phyloP scores from a whole-genome alignment of 2,329 filamentous ascomycete species.

The Exophiala mesophila region DNA sequence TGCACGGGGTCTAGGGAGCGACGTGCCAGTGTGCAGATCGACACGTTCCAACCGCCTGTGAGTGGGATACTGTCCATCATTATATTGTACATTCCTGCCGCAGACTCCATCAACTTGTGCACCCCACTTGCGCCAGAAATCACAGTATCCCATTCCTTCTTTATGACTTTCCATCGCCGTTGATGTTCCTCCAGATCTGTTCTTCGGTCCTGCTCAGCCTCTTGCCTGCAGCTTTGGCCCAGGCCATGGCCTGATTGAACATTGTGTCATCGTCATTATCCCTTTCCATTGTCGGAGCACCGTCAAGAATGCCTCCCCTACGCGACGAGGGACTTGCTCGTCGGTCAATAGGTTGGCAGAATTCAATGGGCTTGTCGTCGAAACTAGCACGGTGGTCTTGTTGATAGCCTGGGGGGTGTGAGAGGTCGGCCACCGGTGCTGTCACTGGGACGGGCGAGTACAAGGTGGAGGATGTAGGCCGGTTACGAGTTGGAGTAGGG shows the following conservation, averaged over 20 bases:
- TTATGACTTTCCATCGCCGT: slow-evolving; percentile 22
- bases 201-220: slow-evolving; percentile 45
- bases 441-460: slow-evolving; percentile 7
- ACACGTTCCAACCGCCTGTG: too few species aligned
- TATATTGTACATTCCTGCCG: too few species aligned
- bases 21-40: too few species aligned
- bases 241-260: slow-evolving; percentile 27
- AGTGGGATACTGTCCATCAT: too few species aligned
- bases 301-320: slow-evolving; percentile 22
- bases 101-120: too few species aligned
- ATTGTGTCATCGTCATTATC: slow-evolving; percentile 39
- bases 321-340: slow-evolving; percentile 15
- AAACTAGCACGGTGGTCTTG: slow-evolving; percentile 28
- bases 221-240: slow-evolving; percentile 27
- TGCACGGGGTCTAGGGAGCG: too few species aligned
- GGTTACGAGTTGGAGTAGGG: slow-evolving; percentile 11
- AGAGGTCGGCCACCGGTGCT: slow-evolving; percentile 24
- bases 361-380: slow-evolving; percentile 20
- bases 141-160: too few species aligned
- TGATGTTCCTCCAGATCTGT: slow-evolving; percentile 39
- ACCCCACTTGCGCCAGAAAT: too few species aligned
- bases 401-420: slow-evolving; percentile 31
- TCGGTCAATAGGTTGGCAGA: slow-evolving; percentile 13
- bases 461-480: slow-evolving; percentile 1
- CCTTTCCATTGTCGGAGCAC: slow-evolving; percentile 63